These are phyloP conservation scores for Myxozyma udenii DNA, from an alignment of 805 yeast genomes.

Conservation along the genomic window DNA sequence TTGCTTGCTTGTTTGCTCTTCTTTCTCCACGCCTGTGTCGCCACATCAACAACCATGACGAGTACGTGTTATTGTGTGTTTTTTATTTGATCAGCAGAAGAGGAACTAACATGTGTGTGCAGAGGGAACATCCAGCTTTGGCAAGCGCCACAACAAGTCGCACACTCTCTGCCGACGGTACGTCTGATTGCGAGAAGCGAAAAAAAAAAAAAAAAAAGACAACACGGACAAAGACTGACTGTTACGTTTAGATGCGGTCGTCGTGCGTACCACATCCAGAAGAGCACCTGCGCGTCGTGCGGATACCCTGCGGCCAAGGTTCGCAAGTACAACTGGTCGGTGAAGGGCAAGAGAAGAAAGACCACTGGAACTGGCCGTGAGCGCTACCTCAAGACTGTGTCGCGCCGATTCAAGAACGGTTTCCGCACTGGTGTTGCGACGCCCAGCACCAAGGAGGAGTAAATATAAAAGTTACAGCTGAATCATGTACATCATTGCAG, in stretches of 20 bases:
- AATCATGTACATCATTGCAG: not conserved
- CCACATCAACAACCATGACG: not conserved
- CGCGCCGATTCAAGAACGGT: slow-evolving; percentile 98
- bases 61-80: not conserved
- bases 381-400: slow-evolving; percentile 94
- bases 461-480: too few relatives aligned
- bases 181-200: not conserved
- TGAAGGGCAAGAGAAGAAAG: slow-evolving; percentile 98
- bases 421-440: slow-evolving; percentile 82
- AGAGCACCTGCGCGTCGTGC: slow-evolving; percentile 94
- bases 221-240: too few relatives aligned
- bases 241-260: slow-evolving; percentile 85
- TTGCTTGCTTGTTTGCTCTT: not conserved
- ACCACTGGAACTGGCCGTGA: slow-evolving; percentile 99
- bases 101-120: slow-evolving; percentile 20
- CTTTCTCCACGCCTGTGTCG: not conserved
- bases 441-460: slow-evolving; percentile 31
- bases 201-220: not conserved
- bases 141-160: slow-evolving; percentile 99
- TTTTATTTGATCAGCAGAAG: not conserved
- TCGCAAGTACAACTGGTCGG: slow-evolving; percentile 96
- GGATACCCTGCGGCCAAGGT: slow-evolving; percentile 99
- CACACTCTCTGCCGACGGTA: slow-evolving; percentile 87
- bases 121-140: slow-evolving; percentile 99
- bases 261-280: slow-evolving; percentile 98